Percentiles rank a stretch among this genome's conserved stretches.
Conservation (phyloP, 2,329 filamentous ascomycete species). For the Pseudopyricularia javanii region DNA sequence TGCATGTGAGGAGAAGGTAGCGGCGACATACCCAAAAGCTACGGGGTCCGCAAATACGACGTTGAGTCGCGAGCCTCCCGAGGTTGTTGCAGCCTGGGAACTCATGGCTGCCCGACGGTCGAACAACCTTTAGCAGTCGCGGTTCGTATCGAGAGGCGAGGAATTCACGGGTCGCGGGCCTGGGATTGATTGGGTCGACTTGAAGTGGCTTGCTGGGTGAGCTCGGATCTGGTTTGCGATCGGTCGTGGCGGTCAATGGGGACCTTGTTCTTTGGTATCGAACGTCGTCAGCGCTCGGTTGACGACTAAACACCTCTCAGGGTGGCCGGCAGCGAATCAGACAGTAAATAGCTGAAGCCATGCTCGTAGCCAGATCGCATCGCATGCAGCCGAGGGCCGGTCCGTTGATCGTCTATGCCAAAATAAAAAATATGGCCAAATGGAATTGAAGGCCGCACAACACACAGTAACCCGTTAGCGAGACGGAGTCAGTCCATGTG, state of each 20-base stretch:
- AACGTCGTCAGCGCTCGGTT: background rate
- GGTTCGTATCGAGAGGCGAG: background rate
- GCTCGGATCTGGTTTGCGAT: background rate
- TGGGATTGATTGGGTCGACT: background rate
- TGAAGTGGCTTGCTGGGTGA: background rate
- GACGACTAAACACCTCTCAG: background rate
- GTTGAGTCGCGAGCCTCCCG: conserved; percentile 21
- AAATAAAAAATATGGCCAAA: no score
- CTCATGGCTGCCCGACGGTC: background rate
- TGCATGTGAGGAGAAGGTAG: background rate
- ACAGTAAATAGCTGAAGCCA: background rate
- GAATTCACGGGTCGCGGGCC: background rate
- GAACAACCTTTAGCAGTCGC: background rate
- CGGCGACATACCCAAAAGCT: conserved; percentile 34
- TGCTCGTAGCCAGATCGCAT: background rate
- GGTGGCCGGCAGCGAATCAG: background rate
- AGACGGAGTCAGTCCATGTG: background rate
- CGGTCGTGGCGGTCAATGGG: background rate
- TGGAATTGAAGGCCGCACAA: no score
- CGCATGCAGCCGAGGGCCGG: background rate
- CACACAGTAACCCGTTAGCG: no score
- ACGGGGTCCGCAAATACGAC: conserved; percentile 48
- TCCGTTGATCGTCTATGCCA: background rate
- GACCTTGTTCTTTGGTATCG: background rate
- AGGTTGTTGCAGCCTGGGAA: background rate